These are phyloP conservation scores for Penicillium taxi DNA, from an alignment of 495 filamentous ascomycete species.

Conservation along the genomic window DNA sequence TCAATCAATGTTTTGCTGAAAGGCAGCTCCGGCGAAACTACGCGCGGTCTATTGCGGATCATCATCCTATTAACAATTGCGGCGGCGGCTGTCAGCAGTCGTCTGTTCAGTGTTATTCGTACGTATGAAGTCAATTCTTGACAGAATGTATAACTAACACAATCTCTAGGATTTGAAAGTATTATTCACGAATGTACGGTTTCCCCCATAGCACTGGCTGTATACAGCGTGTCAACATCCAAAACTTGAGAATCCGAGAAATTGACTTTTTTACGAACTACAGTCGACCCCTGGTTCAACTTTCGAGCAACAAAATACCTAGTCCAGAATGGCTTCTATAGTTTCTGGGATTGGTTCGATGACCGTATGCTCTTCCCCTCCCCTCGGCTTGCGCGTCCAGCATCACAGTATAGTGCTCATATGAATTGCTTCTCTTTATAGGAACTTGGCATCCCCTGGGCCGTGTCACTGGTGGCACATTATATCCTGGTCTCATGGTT, in stretches of 20 bases:
- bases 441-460: conserved; percentile 99
- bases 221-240: conserved; percentile 7
- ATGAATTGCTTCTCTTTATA: conserved; percentile 24
- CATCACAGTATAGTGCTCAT: conserved; percentile 15
- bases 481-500: conserved; percentile 98
- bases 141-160: background rate
- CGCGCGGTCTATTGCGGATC: conserved; percentile 78
- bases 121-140: conserved; percentile 31
- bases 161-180: conserved; percentile 78
- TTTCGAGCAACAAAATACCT: conserved; percentile 98
- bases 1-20: conserved; percentile 52
- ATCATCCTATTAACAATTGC: conserved; percentile 91
- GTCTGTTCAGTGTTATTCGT: conserved; percentile 97
- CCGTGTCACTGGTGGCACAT: conserved; percentile 94
- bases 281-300: conserved; percentile 99
- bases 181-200: conserved; percentile 98
- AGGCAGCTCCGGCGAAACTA: conserved; percentile 62
- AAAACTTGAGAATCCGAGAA: conserved; percentile 7
- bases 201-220: conserved; percentile 5
- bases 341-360: conserved; percentile 99
- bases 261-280: conserved; percentile 15
- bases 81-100: conserved; percentile 84
- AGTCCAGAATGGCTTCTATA: conserved; percentile 92
- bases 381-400: conserved; percentile 6
- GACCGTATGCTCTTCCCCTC: conserved; percentile 57